Evolutionary conservation across 2,329 filamentous ascomycete genomes (phyloP).

Genomic region (Graphilbum fragrans): DNA sequence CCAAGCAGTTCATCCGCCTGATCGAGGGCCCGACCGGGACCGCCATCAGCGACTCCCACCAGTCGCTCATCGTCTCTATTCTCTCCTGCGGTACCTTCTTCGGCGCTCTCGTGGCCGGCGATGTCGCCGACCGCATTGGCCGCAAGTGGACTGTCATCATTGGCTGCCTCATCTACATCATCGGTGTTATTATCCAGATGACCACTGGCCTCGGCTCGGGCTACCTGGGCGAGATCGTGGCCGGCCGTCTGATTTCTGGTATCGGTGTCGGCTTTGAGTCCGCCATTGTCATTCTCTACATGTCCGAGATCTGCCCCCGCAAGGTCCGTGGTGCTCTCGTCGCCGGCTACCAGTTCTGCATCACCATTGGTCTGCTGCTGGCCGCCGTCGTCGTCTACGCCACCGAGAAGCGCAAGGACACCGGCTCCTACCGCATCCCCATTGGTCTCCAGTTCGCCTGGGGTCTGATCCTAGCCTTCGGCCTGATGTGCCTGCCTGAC

Average conservation of each 20-base stretch:
- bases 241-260: slow-evolving; percentile 64
- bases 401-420: slow-evolving; percentile 48
- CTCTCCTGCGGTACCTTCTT: slow-evolving; percentile 71
- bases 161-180: slow-evolving; percentile 58
- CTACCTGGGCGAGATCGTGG: slow-evolving; percentile 50
- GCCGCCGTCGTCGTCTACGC: slow-evolving; percentile 53
- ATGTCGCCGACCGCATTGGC: slow-evolving; percentile 63
- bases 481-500: slow-evolving; percentile 69
- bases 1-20: slow-evolving; percentile 35
- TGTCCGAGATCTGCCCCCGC: slow-evolving; percentile 67
- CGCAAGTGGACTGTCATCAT: slow-evolving; percentile 60
- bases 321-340: slow-evolving; percentile 47
- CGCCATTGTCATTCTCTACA: slow-evolving; percentile 73
- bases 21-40: slow-evolving; percentile 30
- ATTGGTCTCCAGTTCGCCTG: slow-evolving; percentile 72
- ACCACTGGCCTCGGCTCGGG: slow-evolving; percentile 30
- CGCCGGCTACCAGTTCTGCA: slow-evolving; percentile 59
- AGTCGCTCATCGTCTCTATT: slow-evolving; percentile 58
- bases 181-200: slow-evolving; percentile 59
- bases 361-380: slow-evolving; percentile 56
- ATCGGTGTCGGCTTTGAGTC: slow-evolving; percentile 72
- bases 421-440: slow-evolving; percentile 65
- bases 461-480: slow-evolving; percentile 61
- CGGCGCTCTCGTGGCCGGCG: slow-evolving; percentile 64
- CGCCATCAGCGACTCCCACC: slow-evolving; percentile 27